These are phyloP conservation scores for Somion occarium DNA, from an alignment of 1,284 basidiomycete genomes.

Conservation along the genomic window DNA sequence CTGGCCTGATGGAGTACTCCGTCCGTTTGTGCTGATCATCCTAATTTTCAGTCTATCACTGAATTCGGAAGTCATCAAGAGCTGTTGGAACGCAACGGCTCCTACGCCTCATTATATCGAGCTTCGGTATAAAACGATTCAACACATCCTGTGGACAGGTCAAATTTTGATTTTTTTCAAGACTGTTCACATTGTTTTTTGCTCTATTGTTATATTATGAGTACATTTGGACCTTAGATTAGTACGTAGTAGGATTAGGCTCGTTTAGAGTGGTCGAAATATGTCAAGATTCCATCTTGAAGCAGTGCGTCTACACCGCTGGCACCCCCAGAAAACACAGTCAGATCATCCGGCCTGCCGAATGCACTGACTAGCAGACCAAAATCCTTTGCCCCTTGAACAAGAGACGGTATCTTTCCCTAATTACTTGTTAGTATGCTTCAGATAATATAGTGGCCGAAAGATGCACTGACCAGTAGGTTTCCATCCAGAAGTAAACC, in stretches of 20 bases:
- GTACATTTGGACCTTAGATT: conserved; percentile 3
- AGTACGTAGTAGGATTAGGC: conserved; percentile 10
- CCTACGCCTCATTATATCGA: conserved; percentile 67
- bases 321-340: conserved; percentile 33
- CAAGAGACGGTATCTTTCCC: conserved; percentile 77
- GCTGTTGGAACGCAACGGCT: conserved; percentile 54
- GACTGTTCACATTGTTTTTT: too few relatives aligned
- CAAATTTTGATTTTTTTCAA: too few relatives aligned
- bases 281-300: conserved; percentile 56
- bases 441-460: not conserved
- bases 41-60: conserved; percentile 52
- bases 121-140: conserved; percentile 59
- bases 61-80: conserved; percentile 80
- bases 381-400: conserved; percentile 82
- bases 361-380: conserved; percentile 85
- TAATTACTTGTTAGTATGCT: conserved; percentile 20
- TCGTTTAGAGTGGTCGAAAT: conserved; percentile 54
- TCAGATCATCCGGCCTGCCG: conserved; percentile 48
- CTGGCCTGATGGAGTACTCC: not conserved
- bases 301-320: conserved; percentile 63
- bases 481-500: conserved; percentile 91
- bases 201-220: too few relatives aligned
- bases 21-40: not conserved
- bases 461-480: conserved; percentile 59
- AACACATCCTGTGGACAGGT: too few relatives aligned